Evolutionary conservation across 1,139 yeast species (phyloP).

Genomic region (Kodamaea derodonti): DNA sequence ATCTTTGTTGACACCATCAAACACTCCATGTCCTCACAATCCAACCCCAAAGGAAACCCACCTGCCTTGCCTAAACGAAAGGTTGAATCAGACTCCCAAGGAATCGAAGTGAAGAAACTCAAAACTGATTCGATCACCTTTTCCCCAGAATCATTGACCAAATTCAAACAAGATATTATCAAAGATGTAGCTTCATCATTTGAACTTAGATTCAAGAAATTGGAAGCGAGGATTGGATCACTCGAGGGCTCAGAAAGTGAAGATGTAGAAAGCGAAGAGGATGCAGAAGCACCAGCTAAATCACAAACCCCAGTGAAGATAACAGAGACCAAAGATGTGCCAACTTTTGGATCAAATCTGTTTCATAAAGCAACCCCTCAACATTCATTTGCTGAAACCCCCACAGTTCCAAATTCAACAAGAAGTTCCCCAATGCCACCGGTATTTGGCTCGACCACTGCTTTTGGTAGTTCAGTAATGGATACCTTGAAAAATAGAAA

Average conservation of each 20-base stretch:
- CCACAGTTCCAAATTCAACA: conserved; percentile 17
- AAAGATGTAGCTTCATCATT: conserved; percentile 1
- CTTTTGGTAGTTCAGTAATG: conserved; percentile 47
- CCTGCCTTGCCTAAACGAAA: conserved; percentile 6
- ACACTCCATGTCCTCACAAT: background rate
- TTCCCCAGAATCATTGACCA: background rate
- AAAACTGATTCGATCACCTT: background rate
- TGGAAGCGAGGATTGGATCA: conserved; percentile 20
- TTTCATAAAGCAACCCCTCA: conserved; percentile 23
- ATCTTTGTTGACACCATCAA: background rate
- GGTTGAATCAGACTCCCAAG: conserved; percentile 1
- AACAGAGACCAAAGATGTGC: too few species aligned
- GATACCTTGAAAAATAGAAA: conserved; percentile 23
- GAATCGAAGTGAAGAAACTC: background rate
- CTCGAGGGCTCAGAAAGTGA: conserved; percentile 8
- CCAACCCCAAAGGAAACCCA: conserved; percentile 1
- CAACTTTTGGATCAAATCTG: conserved; percentile 32
- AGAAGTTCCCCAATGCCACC: conserved; percentile 10
- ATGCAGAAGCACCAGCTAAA: too few species aligned
- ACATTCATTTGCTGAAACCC: conserved; percentile 13
- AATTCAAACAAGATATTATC: background rate
- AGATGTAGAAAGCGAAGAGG: background rate
- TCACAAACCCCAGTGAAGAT: background rate
- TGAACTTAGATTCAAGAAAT: conserved; percentile 10
- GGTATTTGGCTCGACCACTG: conserved; percentile 45